These are phyloP conservation scores for Kwoniella shandongensis DNA, from an alignment of 768 basidiomycete genomes.

Conservation along the genomic window DNA sequence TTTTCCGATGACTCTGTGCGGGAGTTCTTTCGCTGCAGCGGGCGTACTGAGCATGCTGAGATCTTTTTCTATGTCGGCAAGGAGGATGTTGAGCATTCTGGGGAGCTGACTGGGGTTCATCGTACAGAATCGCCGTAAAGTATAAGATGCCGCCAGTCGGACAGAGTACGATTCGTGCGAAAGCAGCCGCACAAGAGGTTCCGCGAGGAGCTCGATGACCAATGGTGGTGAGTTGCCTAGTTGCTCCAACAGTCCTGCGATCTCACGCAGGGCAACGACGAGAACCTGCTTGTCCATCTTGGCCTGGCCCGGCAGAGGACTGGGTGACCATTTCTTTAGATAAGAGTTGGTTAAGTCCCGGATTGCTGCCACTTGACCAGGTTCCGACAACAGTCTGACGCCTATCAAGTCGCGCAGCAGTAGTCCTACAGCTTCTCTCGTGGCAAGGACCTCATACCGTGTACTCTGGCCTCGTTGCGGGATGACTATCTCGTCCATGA, in stretches of 20 bases:
- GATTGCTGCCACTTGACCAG: slow-evolving; percentile 87
- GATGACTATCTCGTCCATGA: slow-evolving; percentile 74
- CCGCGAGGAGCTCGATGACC: slow-evolving; percentile 82
- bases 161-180: slow-evolving; percentile 83
- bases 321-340: slow-evolving; percentile 80
- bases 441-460: slow-evolving; percentile 72
- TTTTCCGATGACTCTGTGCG: slow-evolving; percentile 74
- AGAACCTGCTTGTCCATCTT: slow-evolving; percentile 69
- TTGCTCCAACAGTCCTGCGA: slow-evolving; percentile 79
- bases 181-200: slow-evolving; percentile 79
- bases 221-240: slow-evolving; percentile 88
- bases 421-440: slow-evolving; percentile 71
- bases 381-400: slow-evolving; percentile 83
- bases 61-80: slow-evolving; percentile 82
- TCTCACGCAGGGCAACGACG: slow-evolving; percentile 74
- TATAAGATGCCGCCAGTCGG: slow-evolving; percentile 82
- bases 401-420: slow-evolving; percentile 83
- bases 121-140: slow-evolving; percentile 84
- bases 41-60: slow-evolving; percentile 71
- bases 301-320: slow-evolving; percentile 80
- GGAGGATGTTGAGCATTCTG: slow-evolving; percentile 70
- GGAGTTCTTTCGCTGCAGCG: slow-evolving; percentile 68
- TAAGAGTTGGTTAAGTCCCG: slow-evolving; percentile 79
- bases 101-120: slow-evolving; percentile 83
- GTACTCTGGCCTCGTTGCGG: slow-evolving; percentile 58